These are phyloP conservation scores for Volvox reticuliferus DNA, from an alignment of 139 green algal species.

Conservation along the genomic window DNA sequence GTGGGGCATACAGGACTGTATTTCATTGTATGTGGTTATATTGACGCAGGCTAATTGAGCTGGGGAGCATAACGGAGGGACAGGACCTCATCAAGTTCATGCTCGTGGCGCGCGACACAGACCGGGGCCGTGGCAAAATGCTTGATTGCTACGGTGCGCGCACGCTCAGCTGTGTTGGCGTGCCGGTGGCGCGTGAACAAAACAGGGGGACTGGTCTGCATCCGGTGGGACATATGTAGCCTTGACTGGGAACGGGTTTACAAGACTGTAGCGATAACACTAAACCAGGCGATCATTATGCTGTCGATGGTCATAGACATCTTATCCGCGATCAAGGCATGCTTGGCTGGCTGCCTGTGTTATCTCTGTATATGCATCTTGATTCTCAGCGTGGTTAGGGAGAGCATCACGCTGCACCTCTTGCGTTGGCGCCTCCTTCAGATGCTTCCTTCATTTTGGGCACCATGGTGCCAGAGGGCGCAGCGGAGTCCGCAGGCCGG, in stretches of 20 bases:
- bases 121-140: constrained; percentile 30
- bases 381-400: no score
- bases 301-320: no score
- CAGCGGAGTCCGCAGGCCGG: constrained; percentile 11
- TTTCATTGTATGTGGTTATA: not conserved
- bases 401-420: not conserved
- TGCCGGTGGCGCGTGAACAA: no score
- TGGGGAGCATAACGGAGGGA: constrained; percentile 15
- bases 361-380: no score
- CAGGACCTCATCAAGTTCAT: constrained; percentile 41
- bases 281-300: no score
- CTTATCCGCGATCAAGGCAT: no score
- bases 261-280: no score
- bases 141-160: constrained; percentile 42
- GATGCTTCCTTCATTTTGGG: constrained; percentile 22
- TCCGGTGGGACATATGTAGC: no score
- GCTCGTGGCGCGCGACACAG: constrained; percentile 29
- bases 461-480: constrained; percentile 24
- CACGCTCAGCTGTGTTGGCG: not conserved
- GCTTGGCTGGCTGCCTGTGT: no score
- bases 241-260: no score
- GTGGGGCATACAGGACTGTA: no score
- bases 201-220: no score
- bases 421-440: not conserved
- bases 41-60: constrained; percentile 20